Evolutionary conservation across 1,284 basidiomycete species (phyloP).

Genomic region (Tylopilus sp.): DNA sequence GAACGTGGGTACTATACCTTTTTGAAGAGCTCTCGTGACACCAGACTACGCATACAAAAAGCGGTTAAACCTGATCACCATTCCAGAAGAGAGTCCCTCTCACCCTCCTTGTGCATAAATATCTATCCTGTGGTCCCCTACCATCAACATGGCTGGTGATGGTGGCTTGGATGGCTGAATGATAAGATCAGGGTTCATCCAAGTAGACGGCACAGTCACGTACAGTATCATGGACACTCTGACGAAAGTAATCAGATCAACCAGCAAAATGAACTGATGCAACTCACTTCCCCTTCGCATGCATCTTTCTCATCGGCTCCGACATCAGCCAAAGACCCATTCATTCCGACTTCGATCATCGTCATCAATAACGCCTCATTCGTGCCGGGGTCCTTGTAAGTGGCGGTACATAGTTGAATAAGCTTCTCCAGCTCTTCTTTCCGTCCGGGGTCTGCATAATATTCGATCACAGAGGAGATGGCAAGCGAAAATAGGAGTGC

Average conservation of each 20-base stretch:
- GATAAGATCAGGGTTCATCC: not conserved
- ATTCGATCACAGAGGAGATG: constrained; percentile 70
- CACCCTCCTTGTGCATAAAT: constrained; percentile 35
- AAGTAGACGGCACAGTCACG: constrained; percentile 11
- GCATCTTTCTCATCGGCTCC: constrained; percentile 6
- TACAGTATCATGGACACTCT: constrained; percentile 22
- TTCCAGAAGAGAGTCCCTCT: not conserved
- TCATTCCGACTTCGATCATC: constrained; percentile 64
- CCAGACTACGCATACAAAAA: constrained; percentile 28
- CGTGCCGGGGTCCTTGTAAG: constrained; percentile 34
- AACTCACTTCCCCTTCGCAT: constrained; percentile 24
- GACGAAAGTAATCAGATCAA: not conserved
- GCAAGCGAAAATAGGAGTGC: constrained; percentile 65
- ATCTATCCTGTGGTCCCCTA: constrained; percentile 23
- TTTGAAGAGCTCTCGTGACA: constrained; percentile 38
- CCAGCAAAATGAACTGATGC: not conserved
- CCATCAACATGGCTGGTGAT: constrained; percentile 1
- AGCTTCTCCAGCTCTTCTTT: constrained; percentile 56
- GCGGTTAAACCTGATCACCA: not conserved
- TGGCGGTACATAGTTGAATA: constrained; percentile 44
- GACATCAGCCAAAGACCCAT: constrained; percentile 43
- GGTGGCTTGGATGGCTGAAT: constrained; percentile 16
- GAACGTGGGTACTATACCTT: constrained; percentile 26
- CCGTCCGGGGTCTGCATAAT: constrained; percentile 63
- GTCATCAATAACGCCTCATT: constrained; percentile 52